A percentile compares a stretch with the other conserved stretches of the same genome.
phyloP scores from a whole-genome alignment of 2,329 filamentous ascomycete genomes.

The Cercospora nicotianae region DNA sequence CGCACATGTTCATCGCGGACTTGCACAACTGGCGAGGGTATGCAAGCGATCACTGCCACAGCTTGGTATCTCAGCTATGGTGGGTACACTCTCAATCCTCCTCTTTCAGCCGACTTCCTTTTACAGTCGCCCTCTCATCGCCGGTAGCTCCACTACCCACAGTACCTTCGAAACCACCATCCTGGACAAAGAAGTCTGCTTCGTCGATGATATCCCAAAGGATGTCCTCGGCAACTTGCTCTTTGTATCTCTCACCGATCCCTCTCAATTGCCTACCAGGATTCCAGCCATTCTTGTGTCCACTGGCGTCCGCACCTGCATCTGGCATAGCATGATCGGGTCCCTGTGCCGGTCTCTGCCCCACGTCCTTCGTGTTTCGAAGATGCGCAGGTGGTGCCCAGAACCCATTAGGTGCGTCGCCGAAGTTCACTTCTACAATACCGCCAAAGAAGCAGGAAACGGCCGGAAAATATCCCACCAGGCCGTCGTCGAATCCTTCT shows the following conservation, averaged over 20 bases:
- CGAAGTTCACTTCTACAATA: constrained; percentile 90
- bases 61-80: not conserved
- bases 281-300: constrained; percentile 33
- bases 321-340: constrained; percentile 41
- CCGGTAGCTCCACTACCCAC: constrained; percentile 30
- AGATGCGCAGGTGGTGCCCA: constrained; percentile 75
- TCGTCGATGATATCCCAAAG: constrained; percentile 93
- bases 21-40: not conserved
- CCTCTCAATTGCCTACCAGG: constrained; percentile 52
- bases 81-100: constrained; percentile 19
- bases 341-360: constrained; percentile 4
- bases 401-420: constrained; percentile 77
- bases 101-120: constrained; percentile 28
- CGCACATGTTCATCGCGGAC: not conserved
- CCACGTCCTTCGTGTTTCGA: constrained; percentile 25
- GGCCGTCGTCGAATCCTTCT: constrained; percentile 88
- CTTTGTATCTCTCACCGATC: constrained; percentile 76
- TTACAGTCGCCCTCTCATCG: constrained; percentile 24
- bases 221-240: constrained; percentile 93
- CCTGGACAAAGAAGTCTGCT: constrained; percentile 82
- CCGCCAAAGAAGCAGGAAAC: constrained; percentile 90
- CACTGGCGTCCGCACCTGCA: constrained; percentile 25
- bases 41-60: not conserved
- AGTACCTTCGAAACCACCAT: constrained; percentile 49
- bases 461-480: constrained; percentile 92